Conservation (phyloP, 768 basidiomycete species). For the Bullera alba region DNA sequence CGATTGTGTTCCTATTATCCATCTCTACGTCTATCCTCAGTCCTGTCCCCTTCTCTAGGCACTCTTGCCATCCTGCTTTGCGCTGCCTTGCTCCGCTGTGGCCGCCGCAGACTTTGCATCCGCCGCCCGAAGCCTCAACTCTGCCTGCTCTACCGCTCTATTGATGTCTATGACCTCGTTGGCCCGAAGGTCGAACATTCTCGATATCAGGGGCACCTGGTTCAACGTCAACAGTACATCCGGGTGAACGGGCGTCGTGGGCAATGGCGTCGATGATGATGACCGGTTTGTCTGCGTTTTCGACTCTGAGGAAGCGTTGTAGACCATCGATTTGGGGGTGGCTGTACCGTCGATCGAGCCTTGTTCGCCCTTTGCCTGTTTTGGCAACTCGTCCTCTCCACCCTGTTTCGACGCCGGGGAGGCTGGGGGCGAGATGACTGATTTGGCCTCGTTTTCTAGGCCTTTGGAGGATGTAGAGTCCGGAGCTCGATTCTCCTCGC, state of each 20-base stretch:
- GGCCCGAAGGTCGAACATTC: slow-evolving; percentile 32
- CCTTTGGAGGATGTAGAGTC: slow-evolving; percentile 14
- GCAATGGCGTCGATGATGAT: slow-evolving; percentile 4
- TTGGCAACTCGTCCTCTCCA: slow-evolving; percentile 1
- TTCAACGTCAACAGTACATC: slow-evolving; percentile 23
- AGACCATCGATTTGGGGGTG: slow-evolving; percentile 23
- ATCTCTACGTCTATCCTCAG: slow-evolving; percentile 15
- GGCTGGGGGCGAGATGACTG: not conserved
- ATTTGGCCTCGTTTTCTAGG: slow-evolving; percentile 2
- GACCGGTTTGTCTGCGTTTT: not conserved
- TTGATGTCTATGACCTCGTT: slow-evolving; percentile 44
- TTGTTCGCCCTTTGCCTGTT: slow-evolving; percentile 21
- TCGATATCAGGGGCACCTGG: slow-evolving; percentile 27
- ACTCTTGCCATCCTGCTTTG: slow-evolving; percentile 3
- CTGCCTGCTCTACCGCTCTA: slow-evolving; percentile 45
- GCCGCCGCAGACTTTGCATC: too few species aligned
- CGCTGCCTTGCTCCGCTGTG: slow-evolving; percentile 4
- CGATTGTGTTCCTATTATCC: too few species aligned
- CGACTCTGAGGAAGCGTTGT: not conserved
- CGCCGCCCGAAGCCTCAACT: slow-evolving; percentile 28
- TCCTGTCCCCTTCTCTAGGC: not conserved
- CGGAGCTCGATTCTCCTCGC: slow-evolving; percentile 18
- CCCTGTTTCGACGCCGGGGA: not conserved
- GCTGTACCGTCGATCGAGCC: slow-evolving; percentile 27
- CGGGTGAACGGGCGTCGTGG: slow-evolving; percentile 16